phyloP scores from a whole-genome alignment of 495 filamentous ascomycete genomes.

The Corynascus novoguineensis region DNA sequence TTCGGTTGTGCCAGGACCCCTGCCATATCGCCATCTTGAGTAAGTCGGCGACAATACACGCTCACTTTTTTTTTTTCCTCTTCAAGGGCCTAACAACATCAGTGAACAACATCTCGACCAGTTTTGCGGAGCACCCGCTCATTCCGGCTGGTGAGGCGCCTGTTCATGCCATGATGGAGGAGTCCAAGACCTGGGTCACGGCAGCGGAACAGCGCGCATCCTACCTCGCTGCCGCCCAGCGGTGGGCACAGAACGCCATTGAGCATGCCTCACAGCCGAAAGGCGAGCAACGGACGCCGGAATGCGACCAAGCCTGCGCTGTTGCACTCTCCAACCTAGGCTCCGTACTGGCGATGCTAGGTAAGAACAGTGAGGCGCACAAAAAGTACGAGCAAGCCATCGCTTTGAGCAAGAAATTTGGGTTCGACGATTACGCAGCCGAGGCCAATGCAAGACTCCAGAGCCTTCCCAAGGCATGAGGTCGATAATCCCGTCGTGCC shows the following conservation, averaged over 20 bases:
- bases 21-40: conserved; percentile 67
- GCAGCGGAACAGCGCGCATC: conserved; percentile 43
- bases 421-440: conserved; percentile 57
- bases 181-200: conserved; percentile 22
- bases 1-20: conserved; percentile 63
- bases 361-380: conserved; percentile 58
- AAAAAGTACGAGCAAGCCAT: conserved; percentile 59
- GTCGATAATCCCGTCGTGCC: background rate
- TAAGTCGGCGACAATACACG: conserved; percentile 30
- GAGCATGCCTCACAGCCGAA: conserved; percentile 46
- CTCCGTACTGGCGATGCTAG: conserved; percentile 68
- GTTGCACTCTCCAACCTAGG: conserved; percentile 82
- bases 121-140: conserved; percentile 59
- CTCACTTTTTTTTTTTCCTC: too few species aligned
- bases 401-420: conserved; percentile 55
- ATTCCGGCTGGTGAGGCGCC: conserved; percentile 31
- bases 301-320: conserved; percentile 83
- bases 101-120: conserved; percentile 70
- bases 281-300: conserved; percentile 56
- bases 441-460: conserved; percentile 54
- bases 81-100: conserved; percentile 2
- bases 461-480: conserved; percentile 35
- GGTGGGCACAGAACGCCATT: conserved; percentile 74
- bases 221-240: conserved; percentile 54
- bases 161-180: conserved; percentile 26